Evolutionary conservation across 2,329 filamentous ascomycete species (phyloP), one percentile per base, ranked within the genome.

Genomic region (Alternaria gansuensis): DNA sequence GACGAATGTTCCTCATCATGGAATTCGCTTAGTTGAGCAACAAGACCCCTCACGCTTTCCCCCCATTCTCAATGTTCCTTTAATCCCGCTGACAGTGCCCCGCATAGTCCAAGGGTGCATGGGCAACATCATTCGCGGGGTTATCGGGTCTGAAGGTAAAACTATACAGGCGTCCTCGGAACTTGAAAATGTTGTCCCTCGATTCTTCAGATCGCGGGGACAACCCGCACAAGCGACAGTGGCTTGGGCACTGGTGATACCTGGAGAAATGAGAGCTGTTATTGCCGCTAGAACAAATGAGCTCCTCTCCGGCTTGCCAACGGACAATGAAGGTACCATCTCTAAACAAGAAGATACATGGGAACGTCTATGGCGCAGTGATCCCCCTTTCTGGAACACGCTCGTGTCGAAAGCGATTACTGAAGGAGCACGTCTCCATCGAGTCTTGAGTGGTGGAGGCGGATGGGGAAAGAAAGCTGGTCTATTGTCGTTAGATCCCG

Each of bases 381-480:
- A 70, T 23, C 67, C 67, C 13, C 59, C 69, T 21, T 14, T 34
- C 4, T 73, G 67, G 66, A 71, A 66, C 40, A 59, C 54, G 3
- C 41, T 69, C 5, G 63, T 75, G 7, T 48, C 63, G 17, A 36
- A 46, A 10, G 67, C 72, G 7, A n/a, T 76, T 4, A 39, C 48
- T 3, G 39, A 54, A 36, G 78, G 79, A 26, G 78, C 75, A 21
- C 76, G 78, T 44, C 70, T 85, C n/a, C 78, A 80, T 65, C 78
- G 78, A 52, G 77, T 81, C 83, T 85, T 93, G 63, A 93, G 90
- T 69, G 92, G 92, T 4, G 92, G 92, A 44, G 92, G 92, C 40
- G 92, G 92, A 21, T 96, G 92, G 92, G 92, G 92, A 14, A 82
- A 85, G 55, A 95, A 94, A 74, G 87, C 90, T 68, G 92, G 92